Evolutionary conservation across 202 grass and related monocot genomes (phyloP).

Genomic region (Musa balbisiana): DNA sequence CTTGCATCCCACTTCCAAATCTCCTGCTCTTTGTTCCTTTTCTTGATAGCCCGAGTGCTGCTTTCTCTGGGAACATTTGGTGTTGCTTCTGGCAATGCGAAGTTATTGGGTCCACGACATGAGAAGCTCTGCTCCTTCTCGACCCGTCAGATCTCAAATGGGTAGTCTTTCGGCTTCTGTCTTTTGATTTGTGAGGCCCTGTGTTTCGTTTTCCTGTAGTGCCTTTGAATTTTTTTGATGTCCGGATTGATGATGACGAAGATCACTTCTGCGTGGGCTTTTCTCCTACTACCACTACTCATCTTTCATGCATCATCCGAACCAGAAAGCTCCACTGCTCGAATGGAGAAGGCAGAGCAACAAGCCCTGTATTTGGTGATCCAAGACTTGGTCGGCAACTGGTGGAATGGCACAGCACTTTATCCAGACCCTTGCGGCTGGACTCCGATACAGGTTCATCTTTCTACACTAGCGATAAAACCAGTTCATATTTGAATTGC

Average conservation of each 20-base stretch:
- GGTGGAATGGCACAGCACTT: constrained; percentile 26
- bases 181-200: no score
- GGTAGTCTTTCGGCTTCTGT: no score
- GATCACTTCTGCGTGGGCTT: not conserved
- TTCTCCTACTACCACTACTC: not conserved
- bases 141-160: not conserved
- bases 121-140: constrained; percentile 25
- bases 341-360: constrained; percentile 20
- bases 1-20: not conserved
- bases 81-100: not conserved
- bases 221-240: no score
- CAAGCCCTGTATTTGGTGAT: constrained; percentile 13
- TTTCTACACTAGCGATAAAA: no score
- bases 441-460: constrained; percentile 22
- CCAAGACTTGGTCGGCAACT: constrained; percentile 21
- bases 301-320: not conserved
- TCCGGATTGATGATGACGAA: not conserved
- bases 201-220: not conserved
- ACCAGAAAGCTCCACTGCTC: constrained; percentile 8
- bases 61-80: constrained; percentile 32
- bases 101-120: not conserved
- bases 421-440: constrained; percentile 27
- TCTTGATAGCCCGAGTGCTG: constrained; percentile 35
- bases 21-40: not conserved
- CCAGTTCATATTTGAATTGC: not conserved